Percentiles rank a stretch among this genome's conserved stretches.
phyloP scores from a whole-genome alignment of 2,329 filamentous ascomycete species.

The Triangularia verruculosa region DNA sequence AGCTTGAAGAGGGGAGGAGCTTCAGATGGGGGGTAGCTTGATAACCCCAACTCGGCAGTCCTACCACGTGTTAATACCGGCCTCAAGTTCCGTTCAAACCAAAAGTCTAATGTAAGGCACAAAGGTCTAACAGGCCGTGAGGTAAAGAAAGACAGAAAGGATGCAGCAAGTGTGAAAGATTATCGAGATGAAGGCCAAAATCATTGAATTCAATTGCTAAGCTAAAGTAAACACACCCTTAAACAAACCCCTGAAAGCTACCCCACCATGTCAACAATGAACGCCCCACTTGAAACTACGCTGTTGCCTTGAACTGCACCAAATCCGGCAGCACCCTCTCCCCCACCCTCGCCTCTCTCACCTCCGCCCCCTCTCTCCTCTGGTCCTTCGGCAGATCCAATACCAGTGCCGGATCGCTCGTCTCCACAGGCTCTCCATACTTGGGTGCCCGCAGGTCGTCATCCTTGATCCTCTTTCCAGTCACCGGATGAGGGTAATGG shows the following conservation, averaged over 20 bases:
- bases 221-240: background rate
- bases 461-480: conserved; percentile 42
- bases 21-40: conserved; percentile 13
- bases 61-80: too few relatives aligned
- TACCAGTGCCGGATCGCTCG: conserved; percentile 41
- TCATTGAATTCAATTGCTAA: background rate
- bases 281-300: conserved; percentile 4
- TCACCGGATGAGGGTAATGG: conserved; percentile 51
- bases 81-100: background rate
- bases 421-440: conserved; percentile 41
- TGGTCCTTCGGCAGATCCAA: conserved; percentile 39
- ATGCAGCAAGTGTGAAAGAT: too few relatives aligned
- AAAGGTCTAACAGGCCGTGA: too few relatives aligned
- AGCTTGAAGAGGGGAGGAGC: too few relatives aligned
- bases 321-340: conserved; percentile 38
- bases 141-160: too few relatives aligned
- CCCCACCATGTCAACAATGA: background rate
- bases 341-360: conserved; percentile 29
- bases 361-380: conserved; percentile 34
- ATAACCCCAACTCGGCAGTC: conserved; percentile 26
- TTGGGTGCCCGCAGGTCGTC: conserved; percentile 48
- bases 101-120: background rate
- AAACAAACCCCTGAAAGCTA: background rate
- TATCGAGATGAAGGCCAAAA: background rate
- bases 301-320: conserved; percentile 31